Percentiles rank a stretch among this genome's conserved stretches.
Evolutionary conservation across 2,329 filamentous ascomycete species (phyloP).

Genomic region (Pyrenophora seminiperda): DNA sequence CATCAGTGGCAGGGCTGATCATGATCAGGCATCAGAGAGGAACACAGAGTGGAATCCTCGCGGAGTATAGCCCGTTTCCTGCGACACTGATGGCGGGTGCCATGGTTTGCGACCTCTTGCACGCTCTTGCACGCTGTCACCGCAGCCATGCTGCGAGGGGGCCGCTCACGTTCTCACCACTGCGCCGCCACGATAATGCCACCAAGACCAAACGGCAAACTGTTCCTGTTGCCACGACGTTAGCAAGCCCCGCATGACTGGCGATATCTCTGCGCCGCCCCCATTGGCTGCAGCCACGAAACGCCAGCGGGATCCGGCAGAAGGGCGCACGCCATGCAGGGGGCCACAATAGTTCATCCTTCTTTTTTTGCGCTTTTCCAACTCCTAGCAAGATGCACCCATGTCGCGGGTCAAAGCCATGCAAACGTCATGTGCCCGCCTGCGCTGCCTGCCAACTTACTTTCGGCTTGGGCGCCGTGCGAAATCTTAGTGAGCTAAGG

Average conservation of each 20-base stretch:
- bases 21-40: conserved; percentile 44
- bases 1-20: conserved; percentile 44
- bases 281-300: conserved; percentile 24
- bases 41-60: conserved; percentile 25
- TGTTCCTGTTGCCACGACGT: conserved; percentile 34
- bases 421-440: conserved; percentile 45
- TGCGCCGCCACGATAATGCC: conserved; percentile 17
- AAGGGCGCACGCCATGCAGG: conserved; percentile 27
- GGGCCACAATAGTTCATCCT: conserved; percentile 26
- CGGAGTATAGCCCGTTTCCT: conserved; percentile 29
- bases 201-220: conserved; percentile 16
- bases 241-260: conserved; percentile 18
- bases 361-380: conserved; percentile 20
- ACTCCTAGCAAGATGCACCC: conserved; percentile 37
- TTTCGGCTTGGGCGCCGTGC: conserved; percentile 27
- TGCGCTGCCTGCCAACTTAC: conserved; percentile 17
- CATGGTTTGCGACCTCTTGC: conserved; percentile 2
- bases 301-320: conserved; percentile 33
- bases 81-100: conserved; percentile 24
- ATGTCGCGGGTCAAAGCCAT: conserved; percentile 24
- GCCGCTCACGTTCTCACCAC: conserved; percentile 5
- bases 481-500: conserved; percentile 29
- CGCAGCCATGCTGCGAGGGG: conserved; percentile 3
- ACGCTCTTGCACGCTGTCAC: background rate
- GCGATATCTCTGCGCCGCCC: background rate